Evolutionary conservation across 2,329 filamentous ascomycete genomes (phyloP), one percentile per base, ranked within the genome.

Genomic region (Rhynchosporium agropyri): DNA sequence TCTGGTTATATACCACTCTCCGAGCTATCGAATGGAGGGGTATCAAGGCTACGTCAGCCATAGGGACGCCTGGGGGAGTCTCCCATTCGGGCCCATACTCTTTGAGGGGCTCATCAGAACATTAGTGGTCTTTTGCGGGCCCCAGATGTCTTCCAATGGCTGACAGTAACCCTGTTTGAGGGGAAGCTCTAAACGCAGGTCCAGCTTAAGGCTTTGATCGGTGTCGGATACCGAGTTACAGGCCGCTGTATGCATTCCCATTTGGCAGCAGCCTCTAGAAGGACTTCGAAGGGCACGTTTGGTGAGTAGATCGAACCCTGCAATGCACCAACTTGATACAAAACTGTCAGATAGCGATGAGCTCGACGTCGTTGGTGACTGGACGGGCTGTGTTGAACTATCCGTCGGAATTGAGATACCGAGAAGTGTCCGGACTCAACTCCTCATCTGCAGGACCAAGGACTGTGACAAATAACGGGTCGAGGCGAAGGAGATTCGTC

Each of bases 401-500:
- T 20, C 43, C 7, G 20, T 45, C 43, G 43, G n/a, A 45, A 7
- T 7, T 45, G 13, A 53, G 36, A 50, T 49, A 15, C 56, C 56
- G 53, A 49, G 56, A 50, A 58, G 53, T 56, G 42, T 43, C 53
- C 53, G 38, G 53, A 13, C 15, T 36, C 48, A 38, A 20, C 15
- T 51, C 13, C 3, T 51, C 48, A 3, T 48, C 43, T 12, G 46
- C 29, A 49, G 33, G 33, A 46, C 28, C 12, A 58, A 36, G 43
- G 40, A 26, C 28, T 33, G 56, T 61, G 31, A 61, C 42, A 61
- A 61, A 50, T 49, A 38, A 48, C 33, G 20, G 20, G 20, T 20
- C 20, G 20, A 20, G 20, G 20, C 20, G 20, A 20, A 20, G 20
- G 20, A 20, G 20, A 20, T 20, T 20, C 20, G 20, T 20, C 1